Base-by-base conservation (phyloP, 2,329 filamentous ascomycete genomes). In the Hawksworthiomyces lignivorus region DNA sequence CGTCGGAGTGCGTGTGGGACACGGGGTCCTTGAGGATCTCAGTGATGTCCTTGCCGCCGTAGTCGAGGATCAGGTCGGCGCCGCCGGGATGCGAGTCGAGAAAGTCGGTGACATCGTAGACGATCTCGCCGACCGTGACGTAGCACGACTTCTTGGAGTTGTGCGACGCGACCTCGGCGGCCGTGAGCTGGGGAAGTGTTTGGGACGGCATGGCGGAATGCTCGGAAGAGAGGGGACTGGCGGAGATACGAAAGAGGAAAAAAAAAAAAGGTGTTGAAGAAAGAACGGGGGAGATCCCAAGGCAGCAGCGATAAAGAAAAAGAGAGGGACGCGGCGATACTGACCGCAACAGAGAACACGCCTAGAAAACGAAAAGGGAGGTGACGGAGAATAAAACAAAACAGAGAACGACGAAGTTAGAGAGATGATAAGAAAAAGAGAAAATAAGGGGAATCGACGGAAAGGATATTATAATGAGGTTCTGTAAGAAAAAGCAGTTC, bases 21-120 rank as follows among this genome's bases (percentile, higher is more conserved):
- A 76, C 67, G 47, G 81, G 73, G 57, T 98, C 89, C 58, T 84
- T 80, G 64, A 98, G 70, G 45, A 96, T 94, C 4, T 80, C 73
- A 50, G 77, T 74, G 44, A 96, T 73, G 62, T 98, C 92, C 62
- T 87, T 86, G 51, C 90, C 90, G 24, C 76, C 92, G 61, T 92
- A 94, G 40, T 95, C 85, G 49, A 96, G 70, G 48, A 98, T 82
- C 53, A 97, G 69, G 48, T 95, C 86, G 54, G 80, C 78, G 45
- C 92, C 92, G 52, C 92, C 92, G 19, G 92, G 92, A 60, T 98
- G 92, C 52, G 88, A 82, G 39, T 88, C 79, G 47, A 96, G 64
- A 57, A 98, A 98, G 43, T 86, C 79, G 45, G 92, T 96, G 50
- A 98, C 75, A 69, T 98, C 90, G 73, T 88, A 98, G 53, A 98